Evolutionary conservation across 2,329 filamentous ascomycete genomes (phyloP).

Genomic region (Elsinoe perseae): DNA sequence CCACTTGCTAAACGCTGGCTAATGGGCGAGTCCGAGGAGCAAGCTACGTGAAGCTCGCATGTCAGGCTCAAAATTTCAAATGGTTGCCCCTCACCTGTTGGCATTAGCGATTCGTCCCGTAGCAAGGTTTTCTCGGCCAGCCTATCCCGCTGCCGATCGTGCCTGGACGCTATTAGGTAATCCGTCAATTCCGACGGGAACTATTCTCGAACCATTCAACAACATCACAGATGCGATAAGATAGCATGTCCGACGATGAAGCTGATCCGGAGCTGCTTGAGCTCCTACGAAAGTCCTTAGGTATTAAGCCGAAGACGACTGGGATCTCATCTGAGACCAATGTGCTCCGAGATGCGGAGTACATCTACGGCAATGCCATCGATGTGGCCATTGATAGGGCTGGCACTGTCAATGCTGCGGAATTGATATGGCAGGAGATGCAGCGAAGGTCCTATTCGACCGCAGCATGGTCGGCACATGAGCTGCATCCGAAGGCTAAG

Average conservation of each 20-base stretch:
- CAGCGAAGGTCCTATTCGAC: constrained; percentile 75
- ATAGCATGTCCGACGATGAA: constrained; percentile 66
- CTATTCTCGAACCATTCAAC: background rate
- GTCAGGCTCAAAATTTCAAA: background rate
- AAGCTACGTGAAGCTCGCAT: background rate
- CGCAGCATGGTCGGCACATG: constrained; percentile 77
- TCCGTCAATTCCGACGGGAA: background rate
- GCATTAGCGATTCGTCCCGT: background rate
- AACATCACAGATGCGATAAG: background rate
- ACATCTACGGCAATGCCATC: constrained; percentile 84
- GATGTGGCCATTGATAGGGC: constrained; percentile 84
- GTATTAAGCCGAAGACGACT: constrained; percentile 27
- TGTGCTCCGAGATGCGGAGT: constrained; percentile 74
- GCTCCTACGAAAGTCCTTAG: constrained; percentile 73
- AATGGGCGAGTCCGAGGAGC: too few relatives aligned
- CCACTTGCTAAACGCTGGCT: background rate
- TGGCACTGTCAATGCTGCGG: constrained; percentile 73
- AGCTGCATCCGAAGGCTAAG: constrained; percentile 77
- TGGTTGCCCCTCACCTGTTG: background rate
- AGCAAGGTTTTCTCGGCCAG: background rate
- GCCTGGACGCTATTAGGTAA: constrained; percentile 4
- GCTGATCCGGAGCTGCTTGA: constrained; percentile 80
- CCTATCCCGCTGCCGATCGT: constrained; percentile 1
- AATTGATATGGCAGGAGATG: constrained; percentile 73
- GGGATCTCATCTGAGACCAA: constrained; percentile 59